phyloP scores from a whole-genome alignment of 2,329 filamentous ascomycete species.

The Curvularia sp. region DNA sequence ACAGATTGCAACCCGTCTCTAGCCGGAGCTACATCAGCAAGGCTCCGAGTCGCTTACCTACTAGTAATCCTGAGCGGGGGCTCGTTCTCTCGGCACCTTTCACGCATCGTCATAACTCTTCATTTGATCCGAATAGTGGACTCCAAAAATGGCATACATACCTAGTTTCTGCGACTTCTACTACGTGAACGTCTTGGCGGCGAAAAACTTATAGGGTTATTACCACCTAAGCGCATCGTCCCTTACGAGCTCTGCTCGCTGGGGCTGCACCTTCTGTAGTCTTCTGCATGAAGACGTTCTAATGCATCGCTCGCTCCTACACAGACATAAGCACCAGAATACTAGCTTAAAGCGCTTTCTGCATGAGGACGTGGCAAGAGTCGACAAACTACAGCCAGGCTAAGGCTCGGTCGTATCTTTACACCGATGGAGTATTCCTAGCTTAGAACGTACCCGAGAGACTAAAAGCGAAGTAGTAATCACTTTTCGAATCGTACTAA shows the following conservation, averaged over 20 bases:
- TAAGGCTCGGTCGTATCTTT: not conserved
- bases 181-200: slow-evolving; percentile 5
- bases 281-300: slow-evolving; percentile 6
- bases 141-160: not conserved
- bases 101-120: not conserved
- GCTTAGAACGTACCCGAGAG: slow-evolving; percentile 9
- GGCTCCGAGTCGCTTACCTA: not conserved
- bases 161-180: slow-evolving; percentile 7
- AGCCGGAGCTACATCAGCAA: not conserved
- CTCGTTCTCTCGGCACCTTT: not conserved
- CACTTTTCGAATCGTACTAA: slow-evolving; percentile 6
- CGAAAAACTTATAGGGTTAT: slow-evolving; percentile 4
- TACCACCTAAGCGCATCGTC: slow-evolving; percentile 7
- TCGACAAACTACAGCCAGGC: not conserved
- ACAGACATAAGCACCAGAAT: not conserved
- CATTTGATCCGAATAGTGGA: not conserved
- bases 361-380: not conserved
- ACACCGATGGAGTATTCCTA: slow-evolving; percentile 11
- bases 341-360: not conserved
- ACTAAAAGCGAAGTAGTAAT: slow-evolving; percentile 1
- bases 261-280: slow-evolving; percentile 8
- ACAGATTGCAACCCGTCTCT: not conserved
- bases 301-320: slow-evolving; percentile 1
- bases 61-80: not conserved
- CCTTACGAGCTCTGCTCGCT: slow-evolving; percentile 6